Conservation (phyloP, 2,329 filamentous ascomycete species). For the Alternaria triticimaculans region DNA sequence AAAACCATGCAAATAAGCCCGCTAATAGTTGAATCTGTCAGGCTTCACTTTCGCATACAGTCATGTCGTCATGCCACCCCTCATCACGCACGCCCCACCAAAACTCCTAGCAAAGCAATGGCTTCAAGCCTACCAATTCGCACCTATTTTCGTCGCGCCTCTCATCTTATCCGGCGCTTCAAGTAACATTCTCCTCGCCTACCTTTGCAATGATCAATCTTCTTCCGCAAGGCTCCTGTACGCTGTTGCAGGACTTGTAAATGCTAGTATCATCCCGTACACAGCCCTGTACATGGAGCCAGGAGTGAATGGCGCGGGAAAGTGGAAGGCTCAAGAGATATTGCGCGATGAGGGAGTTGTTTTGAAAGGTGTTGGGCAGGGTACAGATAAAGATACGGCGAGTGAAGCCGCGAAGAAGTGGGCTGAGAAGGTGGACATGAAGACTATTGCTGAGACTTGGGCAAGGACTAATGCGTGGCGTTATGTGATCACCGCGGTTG, state of each 20-base stretch:
- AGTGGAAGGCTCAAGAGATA: constrained; percentile 49
- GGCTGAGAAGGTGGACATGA: constrained; percentile 30
- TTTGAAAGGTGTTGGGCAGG: constrained; percentile 16
- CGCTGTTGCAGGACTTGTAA: constrained; percentile 32
- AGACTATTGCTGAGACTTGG: constrained; percentile 25
- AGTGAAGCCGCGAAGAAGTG: constrained; percentile 19
- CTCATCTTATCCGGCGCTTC: constrained; percentile 44
- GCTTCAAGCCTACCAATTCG: constrained; percentile 49
- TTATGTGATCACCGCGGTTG: constrained; percentile 23
- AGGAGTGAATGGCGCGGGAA: constrained; percentile 47
- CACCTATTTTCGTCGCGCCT: constrained; percentile 46
- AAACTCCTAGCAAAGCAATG: constrained; percentile 50
- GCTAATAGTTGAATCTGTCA: no score
- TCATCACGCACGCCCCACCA: constrained; percentile 40
- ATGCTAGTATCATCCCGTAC: constrained; percentile 43
- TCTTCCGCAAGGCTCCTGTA: constrained; percentile 26
- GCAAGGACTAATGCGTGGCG: constrained; percentile 25
- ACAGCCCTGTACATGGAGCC: constrained; percentile 51
- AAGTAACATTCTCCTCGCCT: constrained; percentile 42
- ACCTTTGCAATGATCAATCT: background rate
- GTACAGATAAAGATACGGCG: constrained; percentile 24
- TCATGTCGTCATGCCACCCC: constrained; percentile 46
- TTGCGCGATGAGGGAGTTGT: constrained; percentile 31
- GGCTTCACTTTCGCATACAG: constrained; percentile 44
- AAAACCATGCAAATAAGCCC: background rate